These are phyloP conservation scores for Leccinum boreale DNA, from an alignment of 768 basidiomycete species.

Conservation along the genomic window DNA sequence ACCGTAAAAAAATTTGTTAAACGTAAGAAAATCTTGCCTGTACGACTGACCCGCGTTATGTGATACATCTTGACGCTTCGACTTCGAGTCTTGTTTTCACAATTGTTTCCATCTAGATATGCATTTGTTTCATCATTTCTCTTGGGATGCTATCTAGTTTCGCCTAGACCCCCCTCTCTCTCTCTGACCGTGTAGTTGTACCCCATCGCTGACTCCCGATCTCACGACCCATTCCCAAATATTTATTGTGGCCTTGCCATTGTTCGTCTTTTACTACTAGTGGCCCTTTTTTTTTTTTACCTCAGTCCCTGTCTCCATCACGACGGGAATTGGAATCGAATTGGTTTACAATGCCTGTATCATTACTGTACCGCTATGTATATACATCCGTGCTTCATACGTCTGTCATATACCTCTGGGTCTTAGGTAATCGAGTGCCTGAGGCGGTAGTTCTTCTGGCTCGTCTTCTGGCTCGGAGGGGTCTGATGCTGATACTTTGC, in stretches of 20 bases:
- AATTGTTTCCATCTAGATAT: conserved; percentile 31
- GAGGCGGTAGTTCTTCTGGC: background rate
- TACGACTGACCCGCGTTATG: conserved; percentile 15
- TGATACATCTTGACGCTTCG: conserved; percentile 23
- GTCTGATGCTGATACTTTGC: conserved; percentile 39
- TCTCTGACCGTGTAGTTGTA: conserved; percentile 24
- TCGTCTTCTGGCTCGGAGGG: background rate
- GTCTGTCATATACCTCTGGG: background rate
- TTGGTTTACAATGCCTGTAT: conserved; percentile 21
- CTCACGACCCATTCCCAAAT: conserved; percentile 6
- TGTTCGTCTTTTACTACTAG: background rate
- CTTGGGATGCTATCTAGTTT: conserved; percentile 28
- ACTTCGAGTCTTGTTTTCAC: conserved; percentile 2
- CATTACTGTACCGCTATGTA: conserved; percentile 25
- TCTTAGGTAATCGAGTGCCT: background rate
- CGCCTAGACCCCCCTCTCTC: conserved; percentile 24
- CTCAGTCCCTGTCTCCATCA: background rate
- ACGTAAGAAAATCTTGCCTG: background rate
- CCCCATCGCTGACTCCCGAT: background rate
- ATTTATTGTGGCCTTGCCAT: conserved; percentile 16
- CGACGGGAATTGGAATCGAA: conserved; percentile 6
- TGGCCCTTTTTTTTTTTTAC: background rate
- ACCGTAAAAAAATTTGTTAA: conserved; percentile 8
- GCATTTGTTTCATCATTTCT: conserved; percentile 11
- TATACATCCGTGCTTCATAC: conserved; percentile 1